Percentiles rank a stretch among this genome's conserved stretches.
phyloP scores from a whole-genome alignment of 371 early-diverging fungal genomes.

The Thermomucor indicae-seudaticae region DNA sequence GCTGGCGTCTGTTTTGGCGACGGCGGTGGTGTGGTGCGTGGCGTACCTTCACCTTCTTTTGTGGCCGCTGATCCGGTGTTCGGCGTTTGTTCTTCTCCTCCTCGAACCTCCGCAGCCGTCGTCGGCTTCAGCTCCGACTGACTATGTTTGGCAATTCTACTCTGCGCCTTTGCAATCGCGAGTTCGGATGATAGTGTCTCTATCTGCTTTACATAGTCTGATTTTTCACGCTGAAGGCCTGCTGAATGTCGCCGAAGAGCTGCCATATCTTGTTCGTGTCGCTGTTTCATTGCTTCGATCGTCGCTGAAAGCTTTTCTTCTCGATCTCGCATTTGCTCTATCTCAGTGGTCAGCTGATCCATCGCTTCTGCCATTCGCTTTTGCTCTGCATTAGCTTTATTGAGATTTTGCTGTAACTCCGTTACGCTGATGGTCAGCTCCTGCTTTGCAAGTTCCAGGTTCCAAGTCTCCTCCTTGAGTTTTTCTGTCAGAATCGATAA shows the following conservation, averaged over 20 bases:
- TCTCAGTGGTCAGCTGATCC: constrained; percentile 49
- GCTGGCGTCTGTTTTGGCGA: constrained; percentile 22
- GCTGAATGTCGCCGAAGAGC: constrained; percentile 56
- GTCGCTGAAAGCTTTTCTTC: constrained; percentile 56
- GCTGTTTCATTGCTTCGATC: constrained; percentile 50
- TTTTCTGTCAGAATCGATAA: constrained; percentile 26
- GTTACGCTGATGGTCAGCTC: constrained; percentile 49
- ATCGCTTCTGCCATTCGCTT: constrained; percentile 55
- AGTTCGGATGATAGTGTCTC: constrained; percentile 62
- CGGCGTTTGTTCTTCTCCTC: constrained; percentile 24
- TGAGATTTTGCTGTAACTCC: constrained; percentile 52
- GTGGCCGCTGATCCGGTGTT: constrained; percentile 13
- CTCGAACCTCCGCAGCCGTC: constrained; percentile 19
- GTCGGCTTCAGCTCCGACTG: constrained; percentile 30
- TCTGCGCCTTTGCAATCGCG: constrained; percentile 41
- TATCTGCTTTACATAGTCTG: constrained; percentile 49
- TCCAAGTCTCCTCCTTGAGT: constrained; percentile 61
- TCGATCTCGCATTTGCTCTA: constrained; percentile 60
- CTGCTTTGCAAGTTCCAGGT: constrained; percentile 57
- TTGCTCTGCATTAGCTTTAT: constrained; percentile 52
- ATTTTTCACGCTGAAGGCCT: constrained; percentile 65
- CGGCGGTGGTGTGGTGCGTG: constrained; percentile 14
- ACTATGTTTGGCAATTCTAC: constrained; percentile 31
- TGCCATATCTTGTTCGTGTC: constrained; percentile 66
- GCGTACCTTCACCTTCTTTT: constrained; percentile 7